A percentile compares a stretch with the other conserved stretches of the same genome.
Evolutionary conservation across 257 asterid species (phyloP).

Genomic region (Plectranthus barbatus): DNA sequence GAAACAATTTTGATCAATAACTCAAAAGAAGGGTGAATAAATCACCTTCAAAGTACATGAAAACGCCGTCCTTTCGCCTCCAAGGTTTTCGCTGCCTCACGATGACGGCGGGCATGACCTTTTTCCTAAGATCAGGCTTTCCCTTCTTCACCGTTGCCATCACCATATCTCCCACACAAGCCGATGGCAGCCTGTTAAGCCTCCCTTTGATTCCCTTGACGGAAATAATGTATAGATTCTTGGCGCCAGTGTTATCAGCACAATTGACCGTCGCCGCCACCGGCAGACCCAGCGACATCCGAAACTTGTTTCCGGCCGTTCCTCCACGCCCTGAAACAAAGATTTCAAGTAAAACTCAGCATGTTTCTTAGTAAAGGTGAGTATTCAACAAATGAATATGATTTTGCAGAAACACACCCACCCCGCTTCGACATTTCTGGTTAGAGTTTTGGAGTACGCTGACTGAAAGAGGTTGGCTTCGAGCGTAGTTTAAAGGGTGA

Average conservation of each 20-base stretch:
- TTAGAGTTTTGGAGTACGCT: neutral
- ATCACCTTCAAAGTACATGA: conserved; percentile 56
- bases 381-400: neutral
- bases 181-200: conserved; percentile 54
- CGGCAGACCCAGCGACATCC: too few species aligned
- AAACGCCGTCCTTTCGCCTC: conserved; percentile 62
- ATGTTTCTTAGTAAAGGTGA: fast-evolving
- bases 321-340: conserved; percentile 51
- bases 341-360: neutral
- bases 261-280: too few species aligned
- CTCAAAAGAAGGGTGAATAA: neutral
- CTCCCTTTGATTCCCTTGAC: conserved; percentile 60
- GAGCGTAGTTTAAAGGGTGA: neutral
- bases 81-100: conserved; percentile 58
- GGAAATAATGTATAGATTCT: conserved; percentile 50
- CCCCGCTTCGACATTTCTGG: conserved; percentile 51
- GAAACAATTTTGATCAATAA: neutral
- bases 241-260: too few species aligned
- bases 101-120: conserved; percentile 69
- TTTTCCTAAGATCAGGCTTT: conserved; percentile 57
- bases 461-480: neutral
- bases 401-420: neutral
- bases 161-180: too few species aligned
- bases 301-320: conserved; percentile 54
- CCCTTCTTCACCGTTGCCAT: conserved; percentile 73